These are phyloP conservation scores for Rhodotorula sphaerocarpa DNA, from an alignment of 768 basidiomycete genomes.

Conservation along the genomic window DNA sequence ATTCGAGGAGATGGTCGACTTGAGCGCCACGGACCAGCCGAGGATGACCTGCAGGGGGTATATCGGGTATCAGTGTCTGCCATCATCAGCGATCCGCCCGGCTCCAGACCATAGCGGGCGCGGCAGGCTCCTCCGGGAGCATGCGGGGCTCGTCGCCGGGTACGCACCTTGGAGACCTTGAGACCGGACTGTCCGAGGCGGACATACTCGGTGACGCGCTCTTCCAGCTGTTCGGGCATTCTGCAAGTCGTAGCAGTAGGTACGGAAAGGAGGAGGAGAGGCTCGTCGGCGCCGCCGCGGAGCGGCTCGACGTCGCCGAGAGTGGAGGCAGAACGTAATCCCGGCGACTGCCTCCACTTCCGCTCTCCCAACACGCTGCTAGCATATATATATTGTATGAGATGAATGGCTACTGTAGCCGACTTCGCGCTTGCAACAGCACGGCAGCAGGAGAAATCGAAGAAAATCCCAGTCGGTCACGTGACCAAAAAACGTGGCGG, in stretches of 20 bases:
- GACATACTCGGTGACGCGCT: constrained; percentile 20
- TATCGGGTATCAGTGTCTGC: too few relatives aligned
- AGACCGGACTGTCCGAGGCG: constrained; percentile 55
- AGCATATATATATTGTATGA: too few relatives aligned
- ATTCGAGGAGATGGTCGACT: background rate
- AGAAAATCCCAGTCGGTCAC: too few relatives aligned
- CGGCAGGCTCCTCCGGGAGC: too few relatives aligned
- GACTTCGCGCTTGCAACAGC: too few relatives aligned
- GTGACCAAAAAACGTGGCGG: too few relatives aligned
- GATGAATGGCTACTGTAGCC: too few relatives aligned
- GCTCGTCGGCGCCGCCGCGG: background rate
- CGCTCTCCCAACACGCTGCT: too few relatives aligned
- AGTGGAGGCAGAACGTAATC: background rate
- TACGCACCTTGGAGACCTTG: constrained; percentile 51
- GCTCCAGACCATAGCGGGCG: too few relatives aligned
- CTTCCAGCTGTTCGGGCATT: background rate
- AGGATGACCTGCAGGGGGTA: background rate
- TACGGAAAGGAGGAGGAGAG: background rate
- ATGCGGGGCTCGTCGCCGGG: background rate
- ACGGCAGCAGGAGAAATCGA: too few relatives aligned
- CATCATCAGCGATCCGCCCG: too few relatives aligned
- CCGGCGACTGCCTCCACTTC: too few relatives aligned
- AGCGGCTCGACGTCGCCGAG: background rate
- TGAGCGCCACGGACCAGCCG: background rate
- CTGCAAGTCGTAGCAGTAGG: background rate